These are phyloP conservation scores for Leptomonas seymouri DNA, from an alignment of 208 protist species.

Conservation along the genomic window DNA sequence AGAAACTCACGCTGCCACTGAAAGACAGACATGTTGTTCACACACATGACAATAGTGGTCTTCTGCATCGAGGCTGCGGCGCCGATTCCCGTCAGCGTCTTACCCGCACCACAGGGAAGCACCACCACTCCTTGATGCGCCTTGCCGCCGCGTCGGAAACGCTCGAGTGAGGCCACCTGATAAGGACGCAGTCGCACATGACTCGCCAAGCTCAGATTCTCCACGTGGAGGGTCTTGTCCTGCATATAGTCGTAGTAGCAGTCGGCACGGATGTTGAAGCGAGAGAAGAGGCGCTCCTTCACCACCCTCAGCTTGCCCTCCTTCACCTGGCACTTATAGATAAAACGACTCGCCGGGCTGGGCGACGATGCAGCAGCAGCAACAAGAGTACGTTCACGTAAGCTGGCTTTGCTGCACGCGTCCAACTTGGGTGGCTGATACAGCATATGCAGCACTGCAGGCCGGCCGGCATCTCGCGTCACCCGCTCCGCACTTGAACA, in stretches of 20 bases:
- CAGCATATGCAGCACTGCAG: slow-evolving; percentile 44
- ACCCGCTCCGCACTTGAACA: background rate
- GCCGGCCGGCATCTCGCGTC: slow-evolving; percentile 31
- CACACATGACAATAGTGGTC: slow-evolving; percentile 95
- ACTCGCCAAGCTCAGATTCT: slow-evolving; percentile 53
- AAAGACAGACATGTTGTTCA: slow-evolving; percentile 95
- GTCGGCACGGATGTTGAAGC: slow-evolving; percentile 79
- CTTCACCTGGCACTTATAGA: slow-evolving; percentile 83
- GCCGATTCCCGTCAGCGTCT: slow-evolving; percentile 99
- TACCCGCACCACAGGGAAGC: slow-evolving; percentile 99
- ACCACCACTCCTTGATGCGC: slow-evolving; percentile 98
- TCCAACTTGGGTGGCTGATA: slow-evolving; percentile 21
- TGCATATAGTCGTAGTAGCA: slow-evolving; percentile 88
- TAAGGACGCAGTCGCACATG: slow-evolving; percentile 83
- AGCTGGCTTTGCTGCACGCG: background rate
- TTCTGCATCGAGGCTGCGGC: slow-evolving; percentile 95
- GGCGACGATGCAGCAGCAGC: background rate
- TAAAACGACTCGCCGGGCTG: slow-evolving; percentile 36
- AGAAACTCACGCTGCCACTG: slow-evolving; percentile 97
- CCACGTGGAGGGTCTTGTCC: slow-evolving; percentile 66
- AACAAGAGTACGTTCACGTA: background rate
- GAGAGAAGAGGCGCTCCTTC: slow-evolving; percentile 70
- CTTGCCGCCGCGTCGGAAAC: slow-evolving; percentile 79
- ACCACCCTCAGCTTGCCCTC: slow-evolving; percentile 75
- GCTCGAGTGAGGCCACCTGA: slow-evolving; percentile 85